Conservation (phyloP, 768 basidiomycete species). For the Mycena kentingensis region DNA sequence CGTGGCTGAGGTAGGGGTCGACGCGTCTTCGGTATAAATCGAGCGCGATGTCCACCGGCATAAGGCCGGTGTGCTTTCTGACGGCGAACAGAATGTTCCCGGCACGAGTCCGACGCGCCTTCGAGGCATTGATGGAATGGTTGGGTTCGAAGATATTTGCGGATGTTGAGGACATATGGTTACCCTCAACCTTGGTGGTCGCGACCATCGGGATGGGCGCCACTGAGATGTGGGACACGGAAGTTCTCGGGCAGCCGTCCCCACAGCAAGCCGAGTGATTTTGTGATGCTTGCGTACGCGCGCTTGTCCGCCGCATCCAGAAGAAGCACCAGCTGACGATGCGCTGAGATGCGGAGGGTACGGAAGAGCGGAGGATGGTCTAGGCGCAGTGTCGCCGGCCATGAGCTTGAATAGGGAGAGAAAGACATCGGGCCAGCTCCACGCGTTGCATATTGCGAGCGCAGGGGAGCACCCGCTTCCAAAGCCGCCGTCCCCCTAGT, state of each 20-base stretch:
- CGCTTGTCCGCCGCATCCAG: too few relatives aligned
- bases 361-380: too few relatives aligned
- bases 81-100: slow-evolving; percentile 21
- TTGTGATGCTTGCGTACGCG: slow-evolving; percentile 24
- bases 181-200: slow-evolving; percentile 18
- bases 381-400: slow-evolving; percentile 31
- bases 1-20: slow-evolving; percentile 22
- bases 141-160: slow-evolving; percentile 12
- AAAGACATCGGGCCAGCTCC: slow-evolving; percentile 14
- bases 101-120: slow-evolving; percentile 19
- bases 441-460: slow-evolving; percentile 22
- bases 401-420: slow-evolving; percentile 27
- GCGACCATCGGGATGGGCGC: slow-evolving; percentile 3
- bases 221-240: not conserved
- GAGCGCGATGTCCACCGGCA: slow-evolving; percentile 17
- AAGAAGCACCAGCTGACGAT: too few relatives aligned
- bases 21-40: slow-evolving; percentile 24
- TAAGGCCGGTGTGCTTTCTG: slow-evolving; percentile 13
- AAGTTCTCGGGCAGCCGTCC: slow-evolving; percentile 4
- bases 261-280: slow-evolving; percentile 24
- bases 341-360: too few relatives aligned
- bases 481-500: too few relatives aligned
- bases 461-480: too few relatives aligned
- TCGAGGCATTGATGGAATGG: slow-evolving; percentile 16
- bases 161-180: slow-evolving; percentile 3